These are phyloP conservation scores for Nasturtium officinale DNA, from an alignment of 345 rosid genomes.

Conservation along the genomic window DNA sequence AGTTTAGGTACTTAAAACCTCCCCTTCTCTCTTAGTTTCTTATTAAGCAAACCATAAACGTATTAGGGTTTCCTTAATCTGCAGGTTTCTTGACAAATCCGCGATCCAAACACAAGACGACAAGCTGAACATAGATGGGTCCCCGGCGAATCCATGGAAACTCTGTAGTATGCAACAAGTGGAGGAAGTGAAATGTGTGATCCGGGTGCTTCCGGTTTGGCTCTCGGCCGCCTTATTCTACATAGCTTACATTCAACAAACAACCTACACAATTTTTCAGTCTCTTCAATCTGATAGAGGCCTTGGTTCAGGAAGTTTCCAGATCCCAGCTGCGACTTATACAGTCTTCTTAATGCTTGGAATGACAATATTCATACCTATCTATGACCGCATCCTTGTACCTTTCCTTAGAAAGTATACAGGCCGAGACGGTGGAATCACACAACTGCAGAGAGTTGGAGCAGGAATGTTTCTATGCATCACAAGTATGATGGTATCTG, in stretches of 20 bases:
- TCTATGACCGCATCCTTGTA: conserved; percentile 55
- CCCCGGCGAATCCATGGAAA: conserved; percentile 58
- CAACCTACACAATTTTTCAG: conserved; percentile 61
- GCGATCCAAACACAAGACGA: conserved; percentile 52
- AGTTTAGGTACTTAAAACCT: conserved; percentile 35
- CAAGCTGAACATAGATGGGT: conserved; percentile 52
- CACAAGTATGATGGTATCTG: conserved; percentile 45
- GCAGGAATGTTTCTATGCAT: conserved; percentile 45
- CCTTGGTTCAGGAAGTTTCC: conserved; percentile 46
- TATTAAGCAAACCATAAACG: neutral
- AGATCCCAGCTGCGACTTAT: conserved; percentile 59
- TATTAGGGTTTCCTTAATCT: conserved; percentile 11
- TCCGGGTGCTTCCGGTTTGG: conserved; percentile 67
- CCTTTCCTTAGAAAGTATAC: conserved; percentile 49
- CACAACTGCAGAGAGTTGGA: conserved; percentile 50
- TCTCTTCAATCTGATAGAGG: conserved; percentile 60
- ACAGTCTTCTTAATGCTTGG: conserved; percentile 58
- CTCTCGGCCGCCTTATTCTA: conserved; percentile 50
- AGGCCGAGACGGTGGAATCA: conserved; percentile 53
- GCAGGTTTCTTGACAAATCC: conserved; percentile 66
- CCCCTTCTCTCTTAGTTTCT: neutral
- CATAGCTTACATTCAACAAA: conserved; percentile 52
- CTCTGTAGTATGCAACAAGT: conserved; percentile 73
- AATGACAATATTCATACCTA: conserved; percentile 55
- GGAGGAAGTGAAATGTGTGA: conserved; percentile 65